Conservation (phyloP, 2,329 filamentous ascomycete genomes). For the Cryphonectria naterciae region DNA sequence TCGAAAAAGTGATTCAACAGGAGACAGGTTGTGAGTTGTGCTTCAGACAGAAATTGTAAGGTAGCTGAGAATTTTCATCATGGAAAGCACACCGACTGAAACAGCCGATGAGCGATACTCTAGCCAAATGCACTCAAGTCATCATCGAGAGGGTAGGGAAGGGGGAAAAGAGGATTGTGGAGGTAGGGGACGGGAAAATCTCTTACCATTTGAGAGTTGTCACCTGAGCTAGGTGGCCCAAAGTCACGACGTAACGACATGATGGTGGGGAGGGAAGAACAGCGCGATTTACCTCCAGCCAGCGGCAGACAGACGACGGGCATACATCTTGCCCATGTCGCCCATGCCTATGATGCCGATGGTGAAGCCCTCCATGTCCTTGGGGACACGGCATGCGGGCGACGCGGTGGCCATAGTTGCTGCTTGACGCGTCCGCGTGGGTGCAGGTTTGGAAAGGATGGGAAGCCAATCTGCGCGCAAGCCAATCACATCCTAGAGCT, state of each 20-base stretch:
- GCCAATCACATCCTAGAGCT: constrained; percentile 31
- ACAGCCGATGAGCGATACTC: constrained; percentile 76
- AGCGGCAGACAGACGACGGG: constrained; percentile 81
- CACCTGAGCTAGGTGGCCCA: constrained; percentile 14
- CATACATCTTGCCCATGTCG: constrained; percentile 99
- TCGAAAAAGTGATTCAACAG: constrained; percentile 26
- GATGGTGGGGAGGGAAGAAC: constrained; percentile 25
- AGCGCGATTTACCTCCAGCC: constrained; percentile 84
- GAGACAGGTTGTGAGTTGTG: constrained; percentile 33
- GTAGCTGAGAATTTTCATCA: constrained; percentile 99
- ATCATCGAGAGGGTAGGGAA: constrained; percentile 67
- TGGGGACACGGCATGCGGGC: constrained; percentile 36
- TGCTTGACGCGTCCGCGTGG: constrained; percentile 16
- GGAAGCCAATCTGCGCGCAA: constrained; percentile 29
- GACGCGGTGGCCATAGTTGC: constrained; percentile 21
- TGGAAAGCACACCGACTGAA: constrained; percentile 70
- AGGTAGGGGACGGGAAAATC: constrained; percentile 12
- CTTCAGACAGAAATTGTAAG: constrained; percentile 88
- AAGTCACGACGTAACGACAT: neutral
- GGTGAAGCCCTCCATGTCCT: constrained; percentile 68
- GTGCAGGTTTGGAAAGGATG: constrained; percentile 23
- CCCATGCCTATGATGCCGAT: constrained; percentile 98
- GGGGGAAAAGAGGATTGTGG: constrained; percentile 22
- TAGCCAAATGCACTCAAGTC: constrained; percentile 99
- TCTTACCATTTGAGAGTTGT: constrained; percentile 44